Conservation (phyloP, 148 eudicot species). For the Diospyros lotus region DNA sequence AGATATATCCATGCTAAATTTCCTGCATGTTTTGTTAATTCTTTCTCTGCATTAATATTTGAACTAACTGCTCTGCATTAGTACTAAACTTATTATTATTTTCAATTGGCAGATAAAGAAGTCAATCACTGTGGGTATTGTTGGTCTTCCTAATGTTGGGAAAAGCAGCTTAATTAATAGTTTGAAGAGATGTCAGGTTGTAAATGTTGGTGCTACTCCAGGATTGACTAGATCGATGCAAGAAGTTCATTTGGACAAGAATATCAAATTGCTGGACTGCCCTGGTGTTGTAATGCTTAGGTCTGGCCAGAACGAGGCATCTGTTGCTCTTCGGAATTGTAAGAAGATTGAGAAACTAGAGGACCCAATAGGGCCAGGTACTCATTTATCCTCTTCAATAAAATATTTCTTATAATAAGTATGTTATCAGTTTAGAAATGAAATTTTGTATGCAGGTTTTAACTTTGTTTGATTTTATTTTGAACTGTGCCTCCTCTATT, state of each 20-base stretch:
- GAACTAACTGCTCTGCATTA: neutral
- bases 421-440: neutral
- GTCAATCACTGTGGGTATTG: slow-evolving; percentile 84
- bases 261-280: slow-evolving; percentile 88
- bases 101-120: slow-evolving; percentile 63
- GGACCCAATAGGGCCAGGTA: slow-evolving; percentile 86
- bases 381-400: neutral
- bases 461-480: too few species aligned
- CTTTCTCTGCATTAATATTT: neutral
- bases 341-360: slow-evolving; percentile 89
- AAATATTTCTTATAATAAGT: neutral
- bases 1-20: neutral
- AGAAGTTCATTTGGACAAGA: slow-evolving; percentile 94
- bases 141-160: slow-evolving; percentile 96
- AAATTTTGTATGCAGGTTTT: too few species aligned
- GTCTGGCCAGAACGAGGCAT: slow-evolving; percentile 63
- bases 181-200: slow-evolving; percentile 92
- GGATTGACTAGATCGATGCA: slow-evolving; percentile 95
- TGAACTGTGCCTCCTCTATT: too few species aligned
- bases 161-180: slow-evolving; percentile 98
- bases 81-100: neutral
- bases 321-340: slow-evolving; percentile 86
- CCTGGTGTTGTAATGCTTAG: slow-evolving; percentile 97
- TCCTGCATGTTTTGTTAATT: neutral
- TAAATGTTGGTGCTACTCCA: slow-evolving; percentile 90